Conservation (phyloP, 768 basidiomycete genomes). For the Mycena olivaceomarginata region DNA sequence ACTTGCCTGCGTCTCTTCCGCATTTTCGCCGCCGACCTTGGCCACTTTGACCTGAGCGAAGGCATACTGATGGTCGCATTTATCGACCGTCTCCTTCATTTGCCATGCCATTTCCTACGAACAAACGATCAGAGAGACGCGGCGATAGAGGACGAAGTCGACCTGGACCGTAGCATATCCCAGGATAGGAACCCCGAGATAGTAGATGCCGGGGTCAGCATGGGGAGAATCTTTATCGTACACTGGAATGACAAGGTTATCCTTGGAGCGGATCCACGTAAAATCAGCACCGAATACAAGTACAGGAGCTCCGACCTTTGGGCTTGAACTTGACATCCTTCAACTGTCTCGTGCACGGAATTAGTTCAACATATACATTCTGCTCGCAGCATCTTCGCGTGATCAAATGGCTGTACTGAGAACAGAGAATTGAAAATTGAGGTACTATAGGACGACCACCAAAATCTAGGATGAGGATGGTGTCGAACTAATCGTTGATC, state of each 20-base stretch:
- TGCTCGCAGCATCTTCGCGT: conserved; percentile 98
- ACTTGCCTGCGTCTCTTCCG: conserved; percentile 90
- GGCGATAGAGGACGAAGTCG: conserved; percentile 41
- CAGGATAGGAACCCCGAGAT: conserved; percentile 91
- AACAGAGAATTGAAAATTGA: conserved; percentile 29
- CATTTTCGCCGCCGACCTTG: conserved; percentile 71
- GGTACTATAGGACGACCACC: conserved; percentile 54
- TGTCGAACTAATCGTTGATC: conserved; percentile 97
- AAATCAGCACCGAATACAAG: not conserved
- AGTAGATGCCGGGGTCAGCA: conserved; percentile 94
- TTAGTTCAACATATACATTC: conserved; percentile 97
- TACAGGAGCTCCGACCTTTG: conserved; percentile 75
- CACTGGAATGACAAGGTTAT: conserved; percentile 98
- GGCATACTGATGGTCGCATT: conserved; percentile 95
- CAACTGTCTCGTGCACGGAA: conserved; percentile 96
- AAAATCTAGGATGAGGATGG: conserved; percentile 97
- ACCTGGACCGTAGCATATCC: conserved; percentile 98
- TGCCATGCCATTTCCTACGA: conserved; percentile 94
- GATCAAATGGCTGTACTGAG: conserved; percentile 97
- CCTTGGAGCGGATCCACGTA: conserved; percentile 63
- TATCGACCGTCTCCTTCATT: conserved; percentile 88
- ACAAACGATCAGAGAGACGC: not conserved
- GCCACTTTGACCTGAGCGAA: conserved; percentile 88
- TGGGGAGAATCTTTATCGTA: conserved; percentile 96
- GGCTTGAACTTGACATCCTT: conserved; percentile 94